phyloP scores from a whole-genome alignment of 768 basidiomycete species.

The Podaxis pistillaris region DNA sequence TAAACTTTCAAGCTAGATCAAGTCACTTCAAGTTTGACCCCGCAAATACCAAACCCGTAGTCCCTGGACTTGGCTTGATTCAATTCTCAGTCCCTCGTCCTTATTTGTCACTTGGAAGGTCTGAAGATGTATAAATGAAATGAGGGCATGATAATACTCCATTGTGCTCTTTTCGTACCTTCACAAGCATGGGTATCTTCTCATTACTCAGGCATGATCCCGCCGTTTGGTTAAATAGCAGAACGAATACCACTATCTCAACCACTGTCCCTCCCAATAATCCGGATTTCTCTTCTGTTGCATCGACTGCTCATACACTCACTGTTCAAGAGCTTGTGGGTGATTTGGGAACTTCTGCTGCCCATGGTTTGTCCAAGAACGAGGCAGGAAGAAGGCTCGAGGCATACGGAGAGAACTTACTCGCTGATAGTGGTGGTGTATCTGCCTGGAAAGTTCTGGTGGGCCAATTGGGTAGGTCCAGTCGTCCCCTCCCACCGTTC shows the following conservation, averaged over 20 bases:
- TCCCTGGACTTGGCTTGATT: too few relatives aligned
- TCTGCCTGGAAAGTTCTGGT: slow-evolving; percentile 34
- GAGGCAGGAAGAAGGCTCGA: slow-evolving; percentile 33
- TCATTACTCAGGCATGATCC: neutral
- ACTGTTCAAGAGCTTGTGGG: slow-evolving; percentile 27
- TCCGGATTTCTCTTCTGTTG: slow-evolving; percentile 29
- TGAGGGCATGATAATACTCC: too few relatives aligned
- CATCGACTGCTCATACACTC: slow-evolving; percentile 32
- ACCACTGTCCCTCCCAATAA: slow-evolving; percentile 31
- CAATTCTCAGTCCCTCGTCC: too few relatives aligned
- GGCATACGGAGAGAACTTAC: slow-evolving; percentile 31
- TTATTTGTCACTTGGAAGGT: too few relatives aligned
- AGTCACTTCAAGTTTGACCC: too few relatives aligned
- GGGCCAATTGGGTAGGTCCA: slow-evolving; percentile 31
- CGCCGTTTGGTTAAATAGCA: slow-evolving; percentile 25
- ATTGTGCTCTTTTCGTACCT: neutral
- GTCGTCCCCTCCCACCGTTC: slow-evolving; percentile 33
- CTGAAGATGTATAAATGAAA: too few relatives aligned
- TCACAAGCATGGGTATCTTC: neutral
- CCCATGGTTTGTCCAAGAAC: slow-evolving; percentile 34
- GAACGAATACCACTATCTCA: slow-evolving; percentile 32
- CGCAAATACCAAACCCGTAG: too few relatives aligned
- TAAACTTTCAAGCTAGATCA: too few relatives aligned
- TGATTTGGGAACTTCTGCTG: slow-evolving; percentile 29
- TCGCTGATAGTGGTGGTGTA: slow-evolving; percentile 32